A percentile compares a stretch with the other conserved stretches of the same genome.
Evolutionary conservation across 192 early-diverging fungal species (phyloP).

Genomic region (Geosiphon pyriformis): DNA sequence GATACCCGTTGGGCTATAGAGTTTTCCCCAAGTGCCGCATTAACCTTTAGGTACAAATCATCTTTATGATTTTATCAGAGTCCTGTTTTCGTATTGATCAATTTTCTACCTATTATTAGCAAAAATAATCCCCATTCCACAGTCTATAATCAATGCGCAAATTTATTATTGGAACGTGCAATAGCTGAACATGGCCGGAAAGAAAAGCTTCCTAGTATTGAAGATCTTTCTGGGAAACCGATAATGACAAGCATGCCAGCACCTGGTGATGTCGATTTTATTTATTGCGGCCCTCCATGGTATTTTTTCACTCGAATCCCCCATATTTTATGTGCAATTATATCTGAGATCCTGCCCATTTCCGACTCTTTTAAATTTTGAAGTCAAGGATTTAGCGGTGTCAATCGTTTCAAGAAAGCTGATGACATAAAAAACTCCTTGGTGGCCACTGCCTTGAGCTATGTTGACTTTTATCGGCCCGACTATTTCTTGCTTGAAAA

Average conservation of each 20-base stretch:
- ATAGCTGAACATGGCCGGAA: conserved; percentile 44
- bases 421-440: conserved; percentile 64
- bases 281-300: conserved; percentile 72
- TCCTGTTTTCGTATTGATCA: not conserved
- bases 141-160: conserved; percentile 59
- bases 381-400: conserved; percentile 58
- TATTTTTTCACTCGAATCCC: no score
- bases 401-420: conserved; percentile 55
- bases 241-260: conserved; percentile 49
- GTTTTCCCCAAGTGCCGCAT: conserved; percentile 50
- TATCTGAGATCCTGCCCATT: no score
- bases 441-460: conserved; percentile 57
- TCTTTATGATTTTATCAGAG: not conserved
- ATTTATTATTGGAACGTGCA: conserved; percentile 57
- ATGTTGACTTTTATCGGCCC: conserved; percentile 66
- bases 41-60: conserved; percentile 49
- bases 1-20: conserved; percentile 63
- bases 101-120: conserved; percentile 22
- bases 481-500: conserved; percentile 66
- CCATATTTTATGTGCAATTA: no score
- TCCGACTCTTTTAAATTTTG: not conserved
- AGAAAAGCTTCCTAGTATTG: conserved; percentile 15
- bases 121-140: conserved; percentile 56
- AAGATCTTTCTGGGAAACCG: conserved; percentile 38
- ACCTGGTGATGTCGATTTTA: conserved; percentile 60